Evolutionary conservation across 306 rosid species (phyloP).

Genomic region (barrel medic (Medicago truncatula)): DNA sequence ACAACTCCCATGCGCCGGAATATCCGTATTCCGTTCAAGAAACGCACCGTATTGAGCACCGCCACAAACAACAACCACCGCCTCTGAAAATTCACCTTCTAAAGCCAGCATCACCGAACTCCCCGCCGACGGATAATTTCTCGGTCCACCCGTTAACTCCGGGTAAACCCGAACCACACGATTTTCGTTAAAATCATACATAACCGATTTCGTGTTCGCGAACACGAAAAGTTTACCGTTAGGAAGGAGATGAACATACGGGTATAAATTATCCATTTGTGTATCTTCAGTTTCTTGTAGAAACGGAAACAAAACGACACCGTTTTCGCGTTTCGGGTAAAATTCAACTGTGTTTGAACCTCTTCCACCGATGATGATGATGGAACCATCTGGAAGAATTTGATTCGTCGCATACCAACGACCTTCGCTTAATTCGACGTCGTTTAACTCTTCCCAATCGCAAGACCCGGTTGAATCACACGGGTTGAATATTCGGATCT

Average conservation of each 20-base stretch:
- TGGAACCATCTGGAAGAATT: constrained; percentile 76
- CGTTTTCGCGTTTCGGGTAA: constrained; percentile 54
- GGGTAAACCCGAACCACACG: constrained; percentile 54
- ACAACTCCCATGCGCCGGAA: constrained; percentile 80
- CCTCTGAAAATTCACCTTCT: constrained; percentile 56
- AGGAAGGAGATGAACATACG: constrained; percentile 87
- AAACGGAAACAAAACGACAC: constrained; percentile 68
- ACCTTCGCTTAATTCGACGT: constrained; percentile 56
- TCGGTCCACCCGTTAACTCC: constrained; percentile 76
- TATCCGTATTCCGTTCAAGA: constrained; percentile 50
- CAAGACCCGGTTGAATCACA: constrained; percentile 55
- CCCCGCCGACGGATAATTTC: constrained; percentile 94
- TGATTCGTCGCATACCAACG: constrained; percentile 89
- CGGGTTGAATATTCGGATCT: constrained; percentile 71
- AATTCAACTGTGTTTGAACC: constrained; percentile 71
- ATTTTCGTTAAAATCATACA: constrained; percentile 52
- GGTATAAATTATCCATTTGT: constrained; percentile 87
- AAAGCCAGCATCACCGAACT: constrained; percentile 79
- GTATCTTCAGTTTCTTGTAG: constrained; percentile 66
- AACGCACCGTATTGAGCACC: constrained; percentile 89
- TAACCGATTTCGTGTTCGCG: constrained; percentile 73
- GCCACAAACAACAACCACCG: constrained; percentile 73
- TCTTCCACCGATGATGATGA: constrained; percentile 77
- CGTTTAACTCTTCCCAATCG: constrained; percentile 77
- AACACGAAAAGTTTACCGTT: constrained; percentile 78